Base-by-base conservation (phyloP, 352 stramenopile species). In the Globisporangium sylvaticum region DNA sequence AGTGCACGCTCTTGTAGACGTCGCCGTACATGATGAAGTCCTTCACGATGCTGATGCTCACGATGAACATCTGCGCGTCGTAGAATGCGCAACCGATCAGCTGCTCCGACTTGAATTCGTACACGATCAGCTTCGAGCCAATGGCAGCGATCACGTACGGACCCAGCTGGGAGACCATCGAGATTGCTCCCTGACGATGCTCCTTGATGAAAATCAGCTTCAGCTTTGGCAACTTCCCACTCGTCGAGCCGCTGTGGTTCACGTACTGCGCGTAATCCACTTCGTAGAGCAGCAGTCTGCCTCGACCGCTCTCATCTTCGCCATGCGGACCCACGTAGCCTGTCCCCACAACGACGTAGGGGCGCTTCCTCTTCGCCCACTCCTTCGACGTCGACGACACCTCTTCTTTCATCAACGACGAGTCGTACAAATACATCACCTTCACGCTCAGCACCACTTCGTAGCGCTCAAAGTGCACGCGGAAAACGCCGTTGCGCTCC, bases 61-160 rank as follows among this genome's bases (percentile, higher is more conserved):
- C 85, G 62, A 96, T 96, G 65, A 87, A 96, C 71, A 93, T 92
- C 62, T 96, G 88, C 20, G 87, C 87, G 54, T 96, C 88, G 67
- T 94, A 96, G 66, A 96, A 96, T 0, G 88, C 87, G 58, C 88
- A 96, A 1, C 84, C 87, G 58, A 94, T 83, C 52, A 94, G 73
- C 70, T 96, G 86, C 64, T 93, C 87, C 25, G 84, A 92, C 75
- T 96, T 96, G 79, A 92, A 92, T 62, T 94, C 84, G 69, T 96
- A 94, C 72, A 94, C 84, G 56, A 96, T 96, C 31, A 96, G 75
- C 71, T 96, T 96, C 24, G 89, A 93, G 24, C 88, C 88, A 12
- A 96, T 86, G 6, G 88, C 83, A 0, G 87, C 87, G n/a, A 96
- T 67, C 32, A 96, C 87, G 61, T 94, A 94, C 39, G 85, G 82